These are phyloP conservation scores for Adansonia gregorii DNA, from an alignment of 441 rosid genomes.

Conservation along the genomic window DNA sequence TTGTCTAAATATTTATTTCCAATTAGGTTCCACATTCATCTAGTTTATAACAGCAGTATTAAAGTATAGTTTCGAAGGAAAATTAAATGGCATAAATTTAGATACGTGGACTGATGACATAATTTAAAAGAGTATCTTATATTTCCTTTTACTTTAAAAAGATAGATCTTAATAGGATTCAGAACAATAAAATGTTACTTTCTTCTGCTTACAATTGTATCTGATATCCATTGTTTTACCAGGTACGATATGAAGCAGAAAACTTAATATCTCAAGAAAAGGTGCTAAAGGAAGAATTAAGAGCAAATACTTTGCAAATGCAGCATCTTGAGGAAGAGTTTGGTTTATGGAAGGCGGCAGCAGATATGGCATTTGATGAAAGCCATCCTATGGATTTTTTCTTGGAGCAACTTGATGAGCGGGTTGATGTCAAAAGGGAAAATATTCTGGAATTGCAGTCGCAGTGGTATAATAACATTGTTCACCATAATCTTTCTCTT, in stretches of 20 bases:
- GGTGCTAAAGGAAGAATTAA: constrained; percentile 38
- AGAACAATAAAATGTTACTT: not conserved
- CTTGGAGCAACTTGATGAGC: constrained; percentile 53
- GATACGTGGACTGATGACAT: not conserved
- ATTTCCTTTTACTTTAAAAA: no score
- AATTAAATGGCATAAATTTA: not conserved
- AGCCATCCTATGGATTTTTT: constrained; percentile 51
- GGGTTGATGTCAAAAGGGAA: constrained; percentile 44
- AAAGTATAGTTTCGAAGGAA: not conserved
- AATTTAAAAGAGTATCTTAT: not conserved
- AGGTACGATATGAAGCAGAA: constrained; percentile 40
- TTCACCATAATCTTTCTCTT: not conserved
- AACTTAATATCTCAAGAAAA: constrained; percentile 40
- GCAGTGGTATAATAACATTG: constrained; percentile 50
- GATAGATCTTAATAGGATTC: not conserved
- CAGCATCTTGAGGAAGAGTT: constrained; percentile 56
- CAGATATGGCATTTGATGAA: constrained; percentile 57
- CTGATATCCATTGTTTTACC: constrained; percentile 32
- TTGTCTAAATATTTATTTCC: constrained; percentile 2
- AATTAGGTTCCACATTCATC: not conserved
- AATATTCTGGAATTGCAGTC: constrained; percentile 49
- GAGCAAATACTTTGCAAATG: constrained; percentile 46
- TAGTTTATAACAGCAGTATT: not conserved
- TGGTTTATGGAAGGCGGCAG: constrained; percentile 55
- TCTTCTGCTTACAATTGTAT: not conserved